phyloP scores from a whole-genome alignment of 2,329 filamentous ascomycete genomes.

The Pyrenophora teres region DNA sequence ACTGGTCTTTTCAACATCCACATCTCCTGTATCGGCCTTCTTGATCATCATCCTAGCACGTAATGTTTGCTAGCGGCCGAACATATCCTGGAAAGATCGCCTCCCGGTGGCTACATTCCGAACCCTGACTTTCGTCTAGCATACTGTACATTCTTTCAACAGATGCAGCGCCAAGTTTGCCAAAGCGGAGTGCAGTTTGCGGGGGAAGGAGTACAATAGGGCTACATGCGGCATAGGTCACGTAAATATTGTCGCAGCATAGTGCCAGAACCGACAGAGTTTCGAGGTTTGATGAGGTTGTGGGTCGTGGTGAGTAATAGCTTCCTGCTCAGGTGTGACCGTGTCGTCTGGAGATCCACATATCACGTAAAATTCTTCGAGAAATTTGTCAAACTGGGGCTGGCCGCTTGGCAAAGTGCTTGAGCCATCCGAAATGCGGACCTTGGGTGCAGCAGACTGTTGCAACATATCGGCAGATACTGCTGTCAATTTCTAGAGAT shows the following conservation, averaged over 20 bases:
- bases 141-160: conserved; percentile 4
- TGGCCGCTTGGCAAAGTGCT: conserved; percentile 25
- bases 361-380: conserved; percentile 40
- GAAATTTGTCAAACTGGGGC: conserved; percentile 28
- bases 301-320: conserved; percentile 40
- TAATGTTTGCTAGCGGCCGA: conserved; percentile 32
- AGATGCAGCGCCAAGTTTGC: conserved; percentile 11
- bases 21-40: conserved; percentile 37
- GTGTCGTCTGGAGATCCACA: conserved; percentile 33
- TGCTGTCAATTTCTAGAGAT: too few relatives aligned
- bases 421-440: conserved; percentile 16
- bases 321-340: conserved; percentile 24
- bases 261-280: conserved; percentile 11
- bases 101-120: conserved; percentile 11
- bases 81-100: conserved; percentile 26
- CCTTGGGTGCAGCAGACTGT: neutral
- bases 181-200: conserved; percentile 32
- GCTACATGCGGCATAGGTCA: conserved; percentile 24
- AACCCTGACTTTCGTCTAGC: conserved; percentile 7
- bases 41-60: conserved; percentile 21
- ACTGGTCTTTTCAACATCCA: conserved; percentile 23
- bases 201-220: conserved; percentile 26
- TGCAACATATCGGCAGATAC: neutral
- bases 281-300: conserved; percentile 25
- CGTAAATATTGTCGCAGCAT: conserved; percentile 10